Evolutionary conservation across 2,329 filamentous ascomycete species (phyloP).

Genomic region (Elsinoe australis): DNA sequence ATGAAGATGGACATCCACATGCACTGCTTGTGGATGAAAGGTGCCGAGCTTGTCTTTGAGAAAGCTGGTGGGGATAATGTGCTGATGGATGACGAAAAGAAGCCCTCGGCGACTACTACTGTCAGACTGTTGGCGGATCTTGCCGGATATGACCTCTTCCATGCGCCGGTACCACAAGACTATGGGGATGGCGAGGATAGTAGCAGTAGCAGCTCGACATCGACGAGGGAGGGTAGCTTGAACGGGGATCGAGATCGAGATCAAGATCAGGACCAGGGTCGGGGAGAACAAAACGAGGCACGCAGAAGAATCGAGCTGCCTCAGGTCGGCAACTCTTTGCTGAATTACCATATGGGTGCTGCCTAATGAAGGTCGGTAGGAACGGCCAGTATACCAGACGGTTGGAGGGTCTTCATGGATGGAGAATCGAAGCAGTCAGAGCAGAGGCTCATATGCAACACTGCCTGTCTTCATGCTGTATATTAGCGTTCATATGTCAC

Average conservation of each 20-base stretch:
- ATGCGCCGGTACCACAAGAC: conserved; percentile 16
- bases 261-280: background rate
- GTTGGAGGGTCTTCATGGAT: no score
- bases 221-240: conserved; percentile 4
- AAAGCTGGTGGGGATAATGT: conserved; percentile 8
- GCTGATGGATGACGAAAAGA: conserved; percentile 14
- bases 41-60: conserved; percentile 13
- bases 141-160: conserved; percentile 17
- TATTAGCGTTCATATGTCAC: no score
- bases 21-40: conserved; percentile 15
- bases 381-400: no score
- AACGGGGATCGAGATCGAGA: conserved; percentile 2
- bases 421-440: no score
- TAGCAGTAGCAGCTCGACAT: background rate
- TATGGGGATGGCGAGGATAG: background rate
- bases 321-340: background rate
- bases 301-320: background rate
- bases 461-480: no score
- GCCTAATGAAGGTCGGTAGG: no score
- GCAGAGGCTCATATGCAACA: no score
- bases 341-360: background rate
- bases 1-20: conserved; percentile 16
- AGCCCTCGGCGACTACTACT: conserved; percentile 5
- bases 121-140: conserved; percentile 15
- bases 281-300: background rate